phyloP scores from a whole-genome alignment of 805 yeast genomes.

The Maudiozyma saulgeensis region DNA sequence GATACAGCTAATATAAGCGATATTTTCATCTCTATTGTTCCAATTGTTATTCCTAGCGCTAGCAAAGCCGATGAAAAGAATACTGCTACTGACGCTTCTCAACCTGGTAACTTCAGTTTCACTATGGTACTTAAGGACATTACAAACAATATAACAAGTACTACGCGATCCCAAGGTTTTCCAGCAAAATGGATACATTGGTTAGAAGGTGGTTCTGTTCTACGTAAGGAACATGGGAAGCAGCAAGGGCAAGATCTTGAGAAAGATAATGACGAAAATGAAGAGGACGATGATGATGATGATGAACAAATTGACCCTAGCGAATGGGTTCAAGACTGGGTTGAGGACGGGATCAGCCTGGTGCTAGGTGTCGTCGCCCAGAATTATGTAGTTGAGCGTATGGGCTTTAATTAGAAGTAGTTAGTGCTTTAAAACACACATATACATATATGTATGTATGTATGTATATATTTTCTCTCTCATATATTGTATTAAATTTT shows the following conservation, averaged over 20 bases:
- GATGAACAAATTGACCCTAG: slow-evolving; percentile 62
- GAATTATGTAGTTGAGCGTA: slow-evolving; percentile 79
- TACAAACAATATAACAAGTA: slow-evolving; percentile 63
- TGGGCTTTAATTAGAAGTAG: slow-evolving; percentile 28
- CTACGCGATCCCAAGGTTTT: slow-evolving; percentile 79
- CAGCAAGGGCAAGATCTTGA: slow-evolving; percentile 21
- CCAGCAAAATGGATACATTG: slow-evolving; percentile 90
- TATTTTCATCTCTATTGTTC: slow-evolving; percentile 61
- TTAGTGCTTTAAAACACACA: neutral
- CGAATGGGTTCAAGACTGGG: slow-evolving; percentile 75
- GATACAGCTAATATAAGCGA: slow-evolving; percentile 37
- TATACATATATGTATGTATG: no score
- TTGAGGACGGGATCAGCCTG: slow-evolving; percentile 66
- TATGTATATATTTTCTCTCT: no score
- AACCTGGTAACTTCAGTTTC: slow-evolving; percentile 57
- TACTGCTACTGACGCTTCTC: slow-evolving; percentile 31
- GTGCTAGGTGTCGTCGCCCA: slow-evolving; percentile 85
- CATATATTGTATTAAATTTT: no score
- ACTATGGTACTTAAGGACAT: slow-evolving; percentile 69
- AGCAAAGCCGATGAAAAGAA: slow-evolving; percentile 9
- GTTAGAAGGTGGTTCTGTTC: slow-evolving; percentile 36
- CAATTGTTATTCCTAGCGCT: slow-evolving; percentile 33
- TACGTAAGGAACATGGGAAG: slow-evolving; percentile 19
- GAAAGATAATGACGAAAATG: slow-evolving; percentile 19
- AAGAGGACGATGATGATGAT: slow-evolving; percentile 19